Conservation (phyloP, 441 rosid species). For the Pelargonium citronellum region DNA sequence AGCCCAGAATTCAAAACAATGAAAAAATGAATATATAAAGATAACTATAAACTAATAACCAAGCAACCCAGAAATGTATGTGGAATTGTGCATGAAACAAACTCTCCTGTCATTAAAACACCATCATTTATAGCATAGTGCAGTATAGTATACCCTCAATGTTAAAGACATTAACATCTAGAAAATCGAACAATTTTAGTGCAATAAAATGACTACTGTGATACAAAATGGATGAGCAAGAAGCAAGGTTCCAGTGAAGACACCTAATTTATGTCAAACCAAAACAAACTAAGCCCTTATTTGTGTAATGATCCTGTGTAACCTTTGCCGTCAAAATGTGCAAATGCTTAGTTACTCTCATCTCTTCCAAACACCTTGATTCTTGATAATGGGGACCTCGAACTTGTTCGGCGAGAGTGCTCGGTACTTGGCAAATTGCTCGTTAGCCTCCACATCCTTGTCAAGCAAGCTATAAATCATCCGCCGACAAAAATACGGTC, state of each 20-base stretch:
- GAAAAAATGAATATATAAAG: too few relatives aligned
- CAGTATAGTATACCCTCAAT: too few relatives aligned
- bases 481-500: slow-evolving; percentile 77
- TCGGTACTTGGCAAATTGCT: slow-evolving; percentile 68
- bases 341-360: slow-evolving; percentile 29
- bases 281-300: neutral
- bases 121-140: too few relatives aligned
- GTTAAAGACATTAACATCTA: neutral
- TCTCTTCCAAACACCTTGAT: slow-evolving; percentile 65
- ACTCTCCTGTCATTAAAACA: too few relatives aligned
- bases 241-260: neutral
- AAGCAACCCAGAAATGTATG: too few relatives aligned
- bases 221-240: neutral
- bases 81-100: too few relatives aligned
- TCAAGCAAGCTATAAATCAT: slow-evolving; percentile 79
- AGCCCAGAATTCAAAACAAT: too few relatives aligned
- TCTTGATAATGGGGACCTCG: slow-evolving; percentile 67
- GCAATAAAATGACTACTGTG: neutral
- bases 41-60: too few relatives aligned
- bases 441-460: slow-evolving; percentile 68
- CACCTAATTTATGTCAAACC: neutral
- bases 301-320: neutral
- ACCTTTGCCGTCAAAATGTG: neutral
- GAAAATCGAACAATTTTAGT: neutral
- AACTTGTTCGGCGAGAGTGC: slow-evolving; percentile 65